Percentiles rank a stretch among this genome's conserved stretches.
phyloP scores from a whole-genome alignment of 257 asterid genomes.

The Agastache rugosa region DNA sequence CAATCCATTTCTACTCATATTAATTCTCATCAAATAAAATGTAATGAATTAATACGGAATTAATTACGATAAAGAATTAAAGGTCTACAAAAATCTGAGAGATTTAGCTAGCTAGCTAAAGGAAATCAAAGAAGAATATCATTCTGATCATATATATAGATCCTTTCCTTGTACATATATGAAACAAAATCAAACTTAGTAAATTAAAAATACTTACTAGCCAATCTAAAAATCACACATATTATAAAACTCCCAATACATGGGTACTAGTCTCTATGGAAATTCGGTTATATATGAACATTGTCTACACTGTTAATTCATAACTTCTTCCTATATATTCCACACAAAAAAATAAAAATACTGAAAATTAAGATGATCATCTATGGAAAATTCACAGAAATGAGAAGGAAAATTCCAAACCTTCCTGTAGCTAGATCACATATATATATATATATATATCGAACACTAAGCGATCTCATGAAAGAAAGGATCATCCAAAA shows the following conservation, averaged over 20 bases:
- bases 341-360: neutral
- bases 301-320: conserved; percentile 15
- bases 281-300: conserved; percentile 32
- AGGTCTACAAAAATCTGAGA: neutral
- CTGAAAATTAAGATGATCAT: neutral
- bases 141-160: neutral
- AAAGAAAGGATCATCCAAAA: conserved; percentile 69
- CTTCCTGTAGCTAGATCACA: conserved; percentile 23
- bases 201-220: neutral
- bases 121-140: neutral
- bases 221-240: conserved; percentile 26
- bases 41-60: neutral
- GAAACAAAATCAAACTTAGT: conserved; percentile 30
- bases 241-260: neutral
- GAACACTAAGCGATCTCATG: conserved; percentile 64
- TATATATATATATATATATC: neutral
- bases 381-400: conserved; percentile 32
- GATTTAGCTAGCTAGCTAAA: neutral
- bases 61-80: neutral
- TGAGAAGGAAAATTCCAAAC: conserved; percentile 37
- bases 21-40: neutral
- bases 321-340: neutral
- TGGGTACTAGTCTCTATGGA: neutral
- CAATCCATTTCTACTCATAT: neutral
- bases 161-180: conserved; percentile 34